Conservation (phyloP, 169 alveolate species). For the Babesia ovis region DNA sequence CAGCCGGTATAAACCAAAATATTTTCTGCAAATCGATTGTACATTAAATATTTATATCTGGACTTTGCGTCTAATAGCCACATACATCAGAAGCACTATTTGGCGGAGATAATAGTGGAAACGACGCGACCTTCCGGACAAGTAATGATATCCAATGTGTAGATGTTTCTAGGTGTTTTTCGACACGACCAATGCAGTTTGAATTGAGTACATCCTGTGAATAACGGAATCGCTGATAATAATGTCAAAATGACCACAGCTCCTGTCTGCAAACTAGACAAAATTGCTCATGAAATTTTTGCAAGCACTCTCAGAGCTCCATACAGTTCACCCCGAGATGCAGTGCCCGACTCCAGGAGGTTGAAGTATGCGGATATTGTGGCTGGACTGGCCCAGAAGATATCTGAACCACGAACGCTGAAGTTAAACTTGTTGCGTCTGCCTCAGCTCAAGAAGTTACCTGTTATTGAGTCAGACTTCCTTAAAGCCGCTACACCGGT, state of each 20-base stretch:
- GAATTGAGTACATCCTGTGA: too few species aligned
- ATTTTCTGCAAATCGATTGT: too few species aligned
- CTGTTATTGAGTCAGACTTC: constrained; percentile 48
- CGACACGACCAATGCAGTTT: too few species aligned
- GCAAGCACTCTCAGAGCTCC: constrained; percentile 42
- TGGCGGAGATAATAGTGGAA: neutral
- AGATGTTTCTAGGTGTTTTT: too few species aligned
- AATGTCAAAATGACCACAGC: neutral
- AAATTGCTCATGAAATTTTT: constrained; percentile 48
- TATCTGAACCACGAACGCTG: constrained; percentile 10
- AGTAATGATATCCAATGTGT: neutral
- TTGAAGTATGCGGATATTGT: constrained; percentile 13
- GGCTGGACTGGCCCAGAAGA: constrained; percentile 6
- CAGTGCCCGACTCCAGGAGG: constrained; percentile 12
- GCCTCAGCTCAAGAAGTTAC: constrained; percentile 11
- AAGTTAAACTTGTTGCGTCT: constrained; percentile 34
- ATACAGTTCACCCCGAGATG: constrained; percentile 26
- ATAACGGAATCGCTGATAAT: too few species aligned
- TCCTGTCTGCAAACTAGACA: constrained; percentile 23
- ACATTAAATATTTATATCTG: too few species aligned
- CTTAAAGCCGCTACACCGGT: constrained; percentile 47
- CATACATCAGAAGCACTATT: too few species aligned
- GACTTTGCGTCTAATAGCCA: too few species aligned
- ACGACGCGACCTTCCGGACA: neutral
- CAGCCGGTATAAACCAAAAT: too few species aligned